Evolutionary conservation across 106 monocot genomes (phyloP).

Genomic region (Acanthochlamys bracteata): DNA sequence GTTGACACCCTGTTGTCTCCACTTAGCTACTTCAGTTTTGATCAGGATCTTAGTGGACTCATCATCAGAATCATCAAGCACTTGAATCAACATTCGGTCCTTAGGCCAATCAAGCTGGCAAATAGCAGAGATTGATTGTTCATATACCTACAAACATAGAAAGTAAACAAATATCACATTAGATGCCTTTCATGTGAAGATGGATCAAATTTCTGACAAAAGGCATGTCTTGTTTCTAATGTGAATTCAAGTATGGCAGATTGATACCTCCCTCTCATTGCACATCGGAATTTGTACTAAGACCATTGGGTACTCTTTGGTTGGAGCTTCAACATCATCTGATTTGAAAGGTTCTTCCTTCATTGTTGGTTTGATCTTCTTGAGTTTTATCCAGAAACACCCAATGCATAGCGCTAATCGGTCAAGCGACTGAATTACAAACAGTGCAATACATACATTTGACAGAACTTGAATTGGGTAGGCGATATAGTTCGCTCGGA

Average conservation of each 20-base stretch:
- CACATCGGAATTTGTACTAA: constrained; percentile 74
- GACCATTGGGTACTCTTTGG: constrained; percentile 46
- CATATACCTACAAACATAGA: constrained; percentile 27
- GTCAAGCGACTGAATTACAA: constrained; percentile 29
- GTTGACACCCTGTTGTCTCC: constrained; percentile 41
- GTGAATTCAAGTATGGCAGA: background rate
- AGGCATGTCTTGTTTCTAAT: background rate
- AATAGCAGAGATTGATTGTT: constrained; percentile 37
- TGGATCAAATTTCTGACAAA: background rate
- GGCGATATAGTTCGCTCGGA: constrained; percentile 42
- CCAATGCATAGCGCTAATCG: constrained; percentile 28
- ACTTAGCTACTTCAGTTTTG: constrained; percentile 30
- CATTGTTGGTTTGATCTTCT: constrained; percentile 27
- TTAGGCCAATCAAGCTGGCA: constrained; percentile 49
- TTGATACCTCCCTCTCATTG: constrained; percentile 45
- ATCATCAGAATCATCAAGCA: constrained; percentile 43
- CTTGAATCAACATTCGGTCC: constrained; percentile 32
- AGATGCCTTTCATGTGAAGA: background rate
- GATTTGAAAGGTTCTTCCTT: constrained; percentile 10
- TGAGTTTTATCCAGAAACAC: constrained; percentile 43
- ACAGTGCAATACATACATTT: constrained; percentile 39
- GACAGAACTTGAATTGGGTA: constrained; percentile 37
- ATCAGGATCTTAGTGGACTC: constrained; percentile 27
- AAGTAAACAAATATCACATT: background rate
- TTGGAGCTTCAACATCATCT: constrained; percentile 7